phyloP scores from a whole-genome alignment of 805 yeast genomes.

The Lipomyces yamanashiensis region DNA sequence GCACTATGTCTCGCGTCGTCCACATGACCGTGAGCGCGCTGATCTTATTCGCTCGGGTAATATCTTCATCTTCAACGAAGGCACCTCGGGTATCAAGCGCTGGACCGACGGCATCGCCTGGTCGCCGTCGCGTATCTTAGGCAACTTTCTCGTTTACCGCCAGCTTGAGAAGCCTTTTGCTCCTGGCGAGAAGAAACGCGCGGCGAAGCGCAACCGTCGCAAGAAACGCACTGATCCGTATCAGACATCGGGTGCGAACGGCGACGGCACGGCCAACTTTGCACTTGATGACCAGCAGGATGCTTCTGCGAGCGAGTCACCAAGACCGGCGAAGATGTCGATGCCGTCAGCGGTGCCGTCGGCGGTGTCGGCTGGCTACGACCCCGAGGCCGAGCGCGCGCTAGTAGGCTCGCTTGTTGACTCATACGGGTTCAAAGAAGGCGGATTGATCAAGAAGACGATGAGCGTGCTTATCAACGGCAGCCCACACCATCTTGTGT shows the following conservation, averaged over 20 bases:
- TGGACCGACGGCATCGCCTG: conserved; percentile 98
- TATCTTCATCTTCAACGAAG: conserved; percentile 84
- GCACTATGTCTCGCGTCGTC: conserved; percentile 71
- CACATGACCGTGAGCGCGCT: conserved; percentile 76
- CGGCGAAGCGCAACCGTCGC: conserved; percentile 42
- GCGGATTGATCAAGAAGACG: conserved; percentile 84
- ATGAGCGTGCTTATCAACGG: conserved; percentile 62
- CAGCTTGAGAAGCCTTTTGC: conserved; percentile 59
- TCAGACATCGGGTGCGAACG: conserved; percentile 20
- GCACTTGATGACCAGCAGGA: conserved; percentile 19
- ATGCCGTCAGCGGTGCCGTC: conserved; percentile 11
- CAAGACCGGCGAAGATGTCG: conserved; percentile 11
- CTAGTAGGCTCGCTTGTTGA: conserved; percentile 63
- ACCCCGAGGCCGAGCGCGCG: conserved; percentile 47
- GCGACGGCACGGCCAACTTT: conserved; percentile 10
- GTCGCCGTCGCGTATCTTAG: conserved; percentile 89
- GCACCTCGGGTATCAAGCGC: conserved; percentile 78
- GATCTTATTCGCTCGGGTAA: conserved; percentile 73
- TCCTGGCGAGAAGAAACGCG: conserved; percentile 54
- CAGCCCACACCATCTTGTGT: conserved; percentile 61
- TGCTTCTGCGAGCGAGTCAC: conserved; percentile 12
- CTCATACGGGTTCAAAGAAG: conserved; percentile 66
- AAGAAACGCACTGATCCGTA: conserved; percentile 38
- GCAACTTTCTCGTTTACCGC: conserved; percentile 81
- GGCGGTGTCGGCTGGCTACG: conserved; percentile 26